Evolutionary conservation across 352 stramenopile species (phyloP).

Genomic region (Globisporangium echinulatum): DNA sequence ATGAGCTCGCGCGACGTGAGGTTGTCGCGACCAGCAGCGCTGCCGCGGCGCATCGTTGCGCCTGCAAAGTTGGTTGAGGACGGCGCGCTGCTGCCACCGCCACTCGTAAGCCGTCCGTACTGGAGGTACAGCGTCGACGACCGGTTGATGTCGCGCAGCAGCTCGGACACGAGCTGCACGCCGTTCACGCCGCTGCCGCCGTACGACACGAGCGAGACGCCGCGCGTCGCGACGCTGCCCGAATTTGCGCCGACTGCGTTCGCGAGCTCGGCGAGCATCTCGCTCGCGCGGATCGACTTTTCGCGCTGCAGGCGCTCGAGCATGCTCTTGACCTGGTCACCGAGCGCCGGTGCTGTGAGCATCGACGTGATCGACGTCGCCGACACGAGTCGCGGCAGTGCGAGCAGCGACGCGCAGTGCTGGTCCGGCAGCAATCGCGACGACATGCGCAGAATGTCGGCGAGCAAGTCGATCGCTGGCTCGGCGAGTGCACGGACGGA

Average conservation of each 20-base stretch:
- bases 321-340: constrained; percentile 65
- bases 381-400: constrained; percentile 72
- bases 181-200: constrained; percentile 76
- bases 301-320: constrained; percentile 72
- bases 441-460: constrained; percentile 81
- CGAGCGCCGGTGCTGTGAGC: constrained; percentile 52
- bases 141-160: constrained; percentile 84
- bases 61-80: constrained; percentile 20
- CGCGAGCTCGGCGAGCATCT: constrained; percentile 80
- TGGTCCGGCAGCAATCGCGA: constrained; percentile 77
- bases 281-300: constrained; percentile 79
- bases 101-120: constrained; percentile 9
- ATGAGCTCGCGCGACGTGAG: constrained; percentile 80
- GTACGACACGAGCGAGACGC: constrained; percentile 78
- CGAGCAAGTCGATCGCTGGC: constrained; percentile 77
- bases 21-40: constrained; percentile 40
- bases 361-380: constrained; percentile 70
- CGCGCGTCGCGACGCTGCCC: constrained; percentile 53
- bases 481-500: constrained; percentile 68
- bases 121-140: constrained; percentile 45
- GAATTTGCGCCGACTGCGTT: constrained; percentile 74
- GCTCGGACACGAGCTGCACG: constrained; percentile 81
- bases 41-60: constrained; percentile 7
- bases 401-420: constrained; percentile 73
- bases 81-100: neutral